Evolutionary conservation across 2,329 filamentous ascomycete genomes (phyloP).

Genomic region (Emergomyces orientalis): DNA sequence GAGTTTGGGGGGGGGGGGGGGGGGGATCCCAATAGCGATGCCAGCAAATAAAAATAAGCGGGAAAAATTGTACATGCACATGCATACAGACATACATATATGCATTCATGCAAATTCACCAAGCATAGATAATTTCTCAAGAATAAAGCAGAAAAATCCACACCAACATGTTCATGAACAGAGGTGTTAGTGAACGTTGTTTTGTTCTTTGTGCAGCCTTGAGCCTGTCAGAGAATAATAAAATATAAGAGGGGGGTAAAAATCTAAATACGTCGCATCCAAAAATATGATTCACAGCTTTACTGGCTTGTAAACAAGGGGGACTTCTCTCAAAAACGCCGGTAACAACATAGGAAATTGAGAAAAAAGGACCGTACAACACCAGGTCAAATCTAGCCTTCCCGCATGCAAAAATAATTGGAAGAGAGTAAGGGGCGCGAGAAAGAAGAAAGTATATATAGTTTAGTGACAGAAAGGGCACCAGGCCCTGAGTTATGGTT

Average conservation of each 20-base stretch:
- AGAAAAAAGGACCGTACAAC: not conserved
- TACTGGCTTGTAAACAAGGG: not conserved
- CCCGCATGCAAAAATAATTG: not conserved
- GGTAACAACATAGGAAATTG: not conserved
- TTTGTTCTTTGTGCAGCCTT: not conserved
- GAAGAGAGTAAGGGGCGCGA: not conserved
- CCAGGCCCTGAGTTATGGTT: not conserved
- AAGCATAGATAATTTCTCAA: not conserved
- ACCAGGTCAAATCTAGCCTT: conserved; percentile 5
- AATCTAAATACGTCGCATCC: not conserved
- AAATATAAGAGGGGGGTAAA: not conserved
- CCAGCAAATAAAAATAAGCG: too few relatives aligned
- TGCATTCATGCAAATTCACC: not conserved
- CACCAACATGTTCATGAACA: not conserved
- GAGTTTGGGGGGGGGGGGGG: too few relatives aligned
- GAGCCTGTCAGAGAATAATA: not conserved
- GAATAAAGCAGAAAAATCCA: not conserved
- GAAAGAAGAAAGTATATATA: not conserved
- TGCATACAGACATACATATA: not conserved
- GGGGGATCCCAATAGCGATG: not conserved
- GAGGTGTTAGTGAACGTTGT: not conserved
- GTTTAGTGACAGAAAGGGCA: not conserved
- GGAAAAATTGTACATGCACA: not conserved
- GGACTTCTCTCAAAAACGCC: conserved; percentile 11
- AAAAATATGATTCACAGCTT: not conserved